Evolutionary conservation across 2,329 filamentous ascomycete species (phyloP).

Genomic region (Zymoseptoria tritici): DNA sequence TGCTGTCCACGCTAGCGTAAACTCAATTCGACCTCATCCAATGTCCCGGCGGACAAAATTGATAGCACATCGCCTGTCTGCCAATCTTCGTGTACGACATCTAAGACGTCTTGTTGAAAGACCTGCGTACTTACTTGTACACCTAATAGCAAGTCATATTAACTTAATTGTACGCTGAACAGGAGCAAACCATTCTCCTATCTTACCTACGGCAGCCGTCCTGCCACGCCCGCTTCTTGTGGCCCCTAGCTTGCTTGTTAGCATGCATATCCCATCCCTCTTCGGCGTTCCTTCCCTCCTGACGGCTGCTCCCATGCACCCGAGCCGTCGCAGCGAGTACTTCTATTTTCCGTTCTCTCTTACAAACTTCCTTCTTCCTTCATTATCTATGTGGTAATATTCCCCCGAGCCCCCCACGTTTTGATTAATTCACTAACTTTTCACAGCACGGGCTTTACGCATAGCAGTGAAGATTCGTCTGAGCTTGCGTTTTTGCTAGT

Average conservation of each 20-base stretch:
- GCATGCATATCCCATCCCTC: neutral
- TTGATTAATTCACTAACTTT: neutral
- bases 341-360: neutral
- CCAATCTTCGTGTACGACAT: too few species aligned
- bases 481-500: conserved; percentile 85
- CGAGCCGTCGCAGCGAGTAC: neutral
- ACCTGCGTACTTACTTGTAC: too few species aligned
- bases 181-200: too few species aligned
- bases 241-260: too few species aligned
- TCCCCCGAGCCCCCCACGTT: neutral
- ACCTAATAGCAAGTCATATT: too few species aligned
- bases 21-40: neutral
- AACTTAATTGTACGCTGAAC: too few species aligned
- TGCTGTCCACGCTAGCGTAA: neutral
- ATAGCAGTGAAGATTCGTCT: conserved; percentile 81
- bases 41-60: too few species aligned
- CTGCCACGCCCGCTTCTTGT: too few species aligned
- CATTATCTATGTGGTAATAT: neutral
- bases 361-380: neutral
- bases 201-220: too few species aligned
- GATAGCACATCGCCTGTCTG: too few species aligned
- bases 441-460: conserved; percentile 64
- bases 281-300: neutral
- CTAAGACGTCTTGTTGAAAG: too few species aligned
- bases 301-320: neutral